Conservation (phyloP, 2,329 filamentous ascomycete genomes). For the Pleurostoma richardsiae region DNA sequence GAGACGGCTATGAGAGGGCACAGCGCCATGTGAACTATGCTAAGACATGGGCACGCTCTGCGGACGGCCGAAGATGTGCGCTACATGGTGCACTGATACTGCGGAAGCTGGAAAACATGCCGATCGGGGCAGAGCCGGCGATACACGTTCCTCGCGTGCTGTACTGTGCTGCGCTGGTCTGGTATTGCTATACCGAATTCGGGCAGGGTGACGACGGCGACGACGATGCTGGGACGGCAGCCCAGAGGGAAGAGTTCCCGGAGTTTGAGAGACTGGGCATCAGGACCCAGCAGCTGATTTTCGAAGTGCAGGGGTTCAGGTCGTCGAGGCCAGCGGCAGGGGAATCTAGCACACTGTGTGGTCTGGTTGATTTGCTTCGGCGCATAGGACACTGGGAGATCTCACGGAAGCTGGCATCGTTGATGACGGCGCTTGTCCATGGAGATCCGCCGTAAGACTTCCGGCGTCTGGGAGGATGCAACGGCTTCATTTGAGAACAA, state of each 20-base stretch:
- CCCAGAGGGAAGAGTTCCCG: background rate
- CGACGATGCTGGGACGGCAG: no score
- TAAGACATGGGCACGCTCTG: background rate
- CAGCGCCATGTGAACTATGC: background rate
- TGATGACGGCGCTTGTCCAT: no score
- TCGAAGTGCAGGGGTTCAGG: background rate
- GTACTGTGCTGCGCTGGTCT: background rate
- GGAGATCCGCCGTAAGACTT: no score
- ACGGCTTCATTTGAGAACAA: no score
- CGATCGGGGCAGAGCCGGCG: background rate
- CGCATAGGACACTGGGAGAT: background rate
- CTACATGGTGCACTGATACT: background rate
- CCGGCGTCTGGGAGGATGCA: no score
- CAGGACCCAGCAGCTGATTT: background rate
- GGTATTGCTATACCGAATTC: background rate
- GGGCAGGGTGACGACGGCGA: no score
- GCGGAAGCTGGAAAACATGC: background rate
- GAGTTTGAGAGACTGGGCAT: background rate
- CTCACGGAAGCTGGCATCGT: background rate
- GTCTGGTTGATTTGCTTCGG: background rate
- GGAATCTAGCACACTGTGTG: background rate
- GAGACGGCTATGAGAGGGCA: background rate
- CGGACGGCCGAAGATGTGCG: background rate
- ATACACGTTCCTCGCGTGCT: background rate
- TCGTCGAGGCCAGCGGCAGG: background rate